Conservation (phyloP, 1,284 basidiomycete genomes). For the Stygiomarasmius scandens region DNA sequence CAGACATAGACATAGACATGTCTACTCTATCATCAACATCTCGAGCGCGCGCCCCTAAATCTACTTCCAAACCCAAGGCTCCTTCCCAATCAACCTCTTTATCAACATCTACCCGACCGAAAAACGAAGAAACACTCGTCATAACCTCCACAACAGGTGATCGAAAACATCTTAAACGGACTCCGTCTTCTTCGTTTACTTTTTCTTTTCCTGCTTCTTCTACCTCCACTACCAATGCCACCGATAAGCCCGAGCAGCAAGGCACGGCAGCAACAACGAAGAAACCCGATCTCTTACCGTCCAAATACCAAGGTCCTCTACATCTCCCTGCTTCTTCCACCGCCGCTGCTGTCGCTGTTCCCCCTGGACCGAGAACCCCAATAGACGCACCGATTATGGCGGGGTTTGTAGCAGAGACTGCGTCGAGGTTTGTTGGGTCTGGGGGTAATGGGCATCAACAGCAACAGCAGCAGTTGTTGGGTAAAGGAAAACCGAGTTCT, state of each 20-base stretch:
- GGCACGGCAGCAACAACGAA: no score
- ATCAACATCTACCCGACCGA: no score
- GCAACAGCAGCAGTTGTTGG: no score
- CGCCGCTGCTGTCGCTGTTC: no score
- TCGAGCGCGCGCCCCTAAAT: no score
- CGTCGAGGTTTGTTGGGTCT: neutral
- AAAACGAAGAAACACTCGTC: neutral
- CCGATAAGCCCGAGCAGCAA: neutral
- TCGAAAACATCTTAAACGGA: neutral
- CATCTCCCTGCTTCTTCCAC: no score
- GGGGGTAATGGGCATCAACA: no score
- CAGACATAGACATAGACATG: no score
- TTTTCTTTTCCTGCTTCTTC: neutral
- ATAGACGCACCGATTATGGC: neutral
- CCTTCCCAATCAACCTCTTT: neutral
- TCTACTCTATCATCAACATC: no score
- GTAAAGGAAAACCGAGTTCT: no score
- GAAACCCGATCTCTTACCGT: neutral
- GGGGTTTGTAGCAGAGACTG: neutral
- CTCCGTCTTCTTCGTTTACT: neutral
- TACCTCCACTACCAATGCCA: neutral
- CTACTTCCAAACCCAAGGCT: neutral
- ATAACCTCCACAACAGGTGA: neutral
- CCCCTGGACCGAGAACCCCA: neutral
- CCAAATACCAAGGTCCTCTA: neutral